A percentile compares a stretch with the other conserved stretches of the same genome.
Conservation (phyloP, 345 rosid genomes). For the Eucalyptus cloeziana region DNA sequence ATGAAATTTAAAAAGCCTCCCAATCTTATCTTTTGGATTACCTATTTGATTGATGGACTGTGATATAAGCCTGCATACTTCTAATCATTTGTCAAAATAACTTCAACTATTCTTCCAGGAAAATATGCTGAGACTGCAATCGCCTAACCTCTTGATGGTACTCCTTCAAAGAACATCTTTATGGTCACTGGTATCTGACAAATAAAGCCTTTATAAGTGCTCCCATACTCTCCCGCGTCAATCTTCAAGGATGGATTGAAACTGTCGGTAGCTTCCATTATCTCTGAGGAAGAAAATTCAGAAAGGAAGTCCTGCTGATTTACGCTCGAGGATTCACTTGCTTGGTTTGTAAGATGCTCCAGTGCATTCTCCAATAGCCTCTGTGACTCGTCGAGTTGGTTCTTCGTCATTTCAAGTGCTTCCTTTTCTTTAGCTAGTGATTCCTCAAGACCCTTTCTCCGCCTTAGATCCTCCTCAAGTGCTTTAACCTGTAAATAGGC, state of each 20-base stretch:
- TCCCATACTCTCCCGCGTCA: conserved; percentile 80
- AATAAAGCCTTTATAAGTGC: conserved; percentile 47
- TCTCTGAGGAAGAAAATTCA: conserved; percentile 53
- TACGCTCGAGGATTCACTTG: conserved; percentile 25
- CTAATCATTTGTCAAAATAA: background rate
- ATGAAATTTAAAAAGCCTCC: background rate
- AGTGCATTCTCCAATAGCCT: conserved; percentile 58
- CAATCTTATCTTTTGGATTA: background rate
- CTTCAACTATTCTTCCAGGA: background rate
- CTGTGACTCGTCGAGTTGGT: conserved; percentile 30
- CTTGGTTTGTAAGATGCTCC: conserved; percentile 31
- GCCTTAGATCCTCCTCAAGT: conserved; percentile 52
- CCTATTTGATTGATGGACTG: background rate
- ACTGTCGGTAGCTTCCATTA: conserved; percentile 45
- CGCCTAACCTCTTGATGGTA: conserved; percentile 65
- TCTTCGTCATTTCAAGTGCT: conserved; percentile 30
- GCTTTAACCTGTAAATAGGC: conserved; percentile 29
- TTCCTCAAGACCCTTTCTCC: conserved; percentile 48
- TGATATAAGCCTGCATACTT: background rate
- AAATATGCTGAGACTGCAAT: background rate
- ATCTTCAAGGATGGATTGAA: conserved; percentile 53
- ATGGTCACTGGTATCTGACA: conserved; percentile 55
- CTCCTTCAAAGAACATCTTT: conserved; percentile 59
- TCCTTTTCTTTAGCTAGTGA: conserved; percentile 38
- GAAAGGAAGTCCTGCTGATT: conserved; percentile 37